phyloP scores from a whole-genome alignment of 371 early-diverging fungal species.

The Circinella minor region DNA sequence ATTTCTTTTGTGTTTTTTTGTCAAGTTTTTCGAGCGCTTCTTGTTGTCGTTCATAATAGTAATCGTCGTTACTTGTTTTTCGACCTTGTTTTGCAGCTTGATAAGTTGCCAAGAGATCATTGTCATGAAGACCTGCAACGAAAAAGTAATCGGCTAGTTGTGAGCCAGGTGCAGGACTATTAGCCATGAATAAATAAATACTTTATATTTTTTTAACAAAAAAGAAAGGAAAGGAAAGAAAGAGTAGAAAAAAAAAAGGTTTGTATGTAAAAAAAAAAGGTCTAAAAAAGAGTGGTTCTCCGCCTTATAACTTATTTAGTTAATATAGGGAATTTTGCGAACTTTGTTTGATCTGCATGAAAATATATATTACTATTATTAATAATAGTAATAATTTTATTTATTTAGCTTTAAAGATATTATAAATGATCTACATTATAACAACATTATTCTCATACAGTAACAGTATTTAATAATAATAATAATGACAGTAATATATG shows the following conservation, averaged over 20 bases:
- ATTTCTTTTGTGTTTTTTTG: neutral
- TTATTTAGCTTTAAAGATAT: neutral
- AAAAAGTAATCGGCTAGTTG: slow-evolving; percentile 53
- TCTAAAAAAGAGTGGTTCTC: too few relatives aligned
- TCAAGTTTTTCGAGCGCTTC: slow-evolving; percentile 15
- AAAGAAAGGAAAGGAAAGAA: neutral
- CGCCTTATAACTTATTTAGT: too few relatives aligned
- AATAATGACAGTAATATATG: too few relatives aligned
- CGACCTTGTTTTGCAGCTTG: slow-evolving; percentile 33
- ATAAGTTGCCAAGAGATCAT: slow-evolving; percentile 37
- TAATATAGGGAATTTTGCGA: neutral
- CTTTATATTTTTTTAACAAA: neutral
- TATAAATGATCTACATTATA: neutral
- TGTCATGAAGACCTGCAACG: slow-evolving; percentile 50
- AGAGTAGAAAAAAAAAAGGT: neutral
- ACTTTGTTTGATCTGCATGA: neutral
- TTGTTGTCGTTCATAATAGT: slow-evolving; percentile 39
- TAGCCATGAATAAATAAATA: slow-evolving; percentile 8
- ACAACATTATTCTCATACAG: too few relatives aligned
- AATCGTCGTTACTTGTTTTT: slow-evolving; percentile 21
- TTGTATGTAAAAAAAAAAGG: too few relatives aligned
- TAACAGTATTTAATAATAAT: too few relatives aligned
- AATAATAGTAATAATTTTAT: neutral
- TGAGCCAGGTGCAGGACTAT: slow-evolving; percentile 12
- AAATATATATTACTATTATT: neutral